Percentiles rank a stretch among this genome's conserved stretches.
phyloP scores from a whole-genome alignment of 305 asterid genomes.

The Fraxinus baroniana region DNA sequence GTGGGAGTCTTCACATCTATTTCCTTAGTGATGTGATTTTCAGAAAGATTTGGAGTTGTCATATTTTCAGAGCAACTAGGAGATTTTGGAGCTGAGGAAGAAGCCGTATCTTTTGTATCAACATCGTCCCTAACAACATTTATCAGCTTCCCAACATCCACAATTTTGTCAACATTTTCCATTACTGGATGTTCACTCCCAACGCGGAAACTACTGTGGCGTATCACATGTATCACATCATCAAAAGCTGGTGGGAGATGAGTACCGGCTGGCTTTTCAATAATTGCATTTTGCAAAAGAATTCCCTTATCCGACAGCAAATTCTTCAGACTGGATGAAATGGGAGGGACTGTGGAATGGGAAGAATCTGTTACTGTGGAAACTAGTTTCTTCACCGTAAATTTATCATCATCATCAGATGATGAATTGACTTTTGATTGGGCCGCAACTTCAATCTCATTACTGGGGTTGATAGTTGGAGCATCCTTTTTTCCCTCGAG shows the following conservation, averaged over 20 bases:
- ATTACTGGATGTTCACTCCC: conserved; percentile 46
- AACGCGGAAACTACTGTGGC: conserved; percentile 65
- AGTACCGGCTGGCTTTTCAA: conserved; percentile 37
- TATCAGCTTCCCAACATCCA: conserved; percentile 48
- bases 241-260: conserved; percentile 54
- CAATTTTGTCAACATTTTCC: conserved; percentile 42
- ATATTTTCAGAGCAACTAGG: conserved; percentile 28
- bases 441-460: conserved; percentile 6
- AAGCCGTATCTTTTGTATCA: conserved; percentile 36
- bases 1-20: conserved; percentile 35
- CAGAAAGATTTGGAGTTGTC: conserved; percentile 35
- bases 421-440: conserved; percentile 26
- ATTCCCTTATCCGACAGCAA: conserved; percentile 37
- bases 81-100: conserved; percentile 38
- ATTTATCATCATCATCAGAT: conserved; percentile 47
- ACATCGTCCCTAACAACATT: conserved; percentile 47
- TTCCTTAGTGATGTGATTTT: conserved; percentile 50
- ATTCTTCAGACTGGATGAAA: conserved; percentile 39
- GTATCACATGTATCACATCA: conserved; percentile 65
- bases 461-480: conserved; percentile 17
- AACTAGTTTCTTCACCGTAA: conserved; percentile 46
- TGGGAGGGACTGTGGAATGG: conserved; percentile 32
- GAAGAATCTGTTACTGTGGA: conserved; percentile 31
- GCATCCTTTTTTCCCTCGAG: conserved; percentile 29
- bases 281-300: conserved; percentile 43